Evolutionary conservation across 2,329 filamentous ascomycete species (phyloP).

Genomic region (Xylariaceae sp.): DNA sequence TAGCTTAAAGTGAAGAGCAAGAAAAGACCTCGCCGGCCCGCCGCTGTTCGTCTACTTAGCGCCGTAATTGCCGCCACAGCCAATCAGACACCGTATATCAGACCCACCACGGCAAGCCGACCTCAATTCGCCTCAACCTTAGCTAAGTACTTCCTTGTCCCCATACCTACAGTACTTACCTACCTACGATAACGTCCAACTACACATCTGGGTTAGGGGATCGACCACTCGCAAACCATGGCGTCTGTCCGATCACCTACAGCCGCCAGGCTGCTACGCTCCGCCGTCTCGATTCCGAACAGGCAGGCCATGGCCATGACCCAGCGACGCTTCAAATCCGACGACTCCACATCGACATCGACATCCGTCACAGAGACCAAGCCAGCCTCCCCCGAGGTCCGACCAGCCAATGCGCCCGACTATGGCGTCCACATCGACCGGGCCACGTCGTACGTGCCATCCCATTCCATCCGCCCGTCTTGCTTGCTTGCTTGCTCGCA

Average conservation of each 20-base stretch:
- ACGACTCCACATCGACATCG: constrained; percentile 43
- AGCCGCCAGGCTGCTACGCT: constrained; percentile 56
- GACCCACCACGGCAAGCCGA: constrained; percentile 13
- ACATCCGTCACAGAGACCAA: constrained; percentile 45
- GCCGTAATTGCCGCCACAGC: constrained; percentile 44
- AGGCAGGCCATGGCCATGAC: constrained; percentile 45
- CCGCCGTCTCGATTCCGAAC: constrained; percentile 39
- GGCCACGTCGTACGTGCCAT: constrained; percentile 84
- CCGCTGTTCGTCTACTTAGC: constrained; percentile 44
- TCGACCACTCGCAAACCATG: constrained; percentile 51
- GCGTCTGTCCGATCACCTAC: constrained; percentile 64
- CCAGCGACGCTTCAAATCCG: constrained; percentile 55
- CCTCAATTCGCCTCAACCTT: background rate
- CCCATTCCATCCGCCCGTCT: background rate
- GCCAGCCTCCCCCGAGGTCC: constrained; percentile 39
- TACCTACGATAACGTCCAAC: constrained; percentile 18
- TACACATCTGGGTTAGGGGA: constrained; percentile 1
- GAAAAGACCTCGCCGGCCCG: constrained; percentile 52
- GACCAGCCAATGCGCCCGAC: constrained; percentile 70
- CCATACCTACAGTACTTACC: too few species aligned
- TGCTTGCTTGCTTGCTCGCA: background rate
- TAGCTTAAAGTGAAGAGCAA: constrained; percentile 31
- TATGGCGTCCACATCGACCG: constrained; percentile 83
- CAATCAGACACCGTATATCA: constrained; percentile 47
- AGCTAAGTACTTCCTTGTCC: too few species aligned